Conservation (phyloP, 805 yeast species). For the Cyberlindnera xishuangbannaensis region DNA sequence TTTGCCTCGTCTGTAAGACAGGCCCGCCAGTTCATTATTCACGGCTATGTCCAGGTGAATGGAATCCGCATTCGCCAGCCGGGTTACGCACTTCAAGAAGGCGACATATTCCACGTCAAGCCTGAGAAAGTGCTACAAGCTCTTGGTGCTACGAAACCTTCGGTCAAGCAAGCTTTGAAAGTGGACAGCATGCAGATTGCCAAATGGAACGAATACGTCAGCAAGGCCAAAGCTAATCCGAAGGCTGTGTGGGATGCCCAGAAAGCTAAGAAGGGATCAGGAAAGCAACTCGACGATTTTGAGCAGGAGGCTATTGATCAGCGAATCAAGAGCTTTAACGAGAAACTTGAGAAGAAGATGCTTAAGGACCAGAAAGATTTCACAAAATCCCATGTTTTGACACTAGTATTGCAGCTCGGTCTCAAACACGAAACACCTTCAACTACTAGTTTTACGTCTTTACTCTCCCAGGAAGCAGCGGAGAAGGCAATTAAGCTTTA, state of each 20-base stretch:
- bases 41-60: slow-evolving; percentile 80
- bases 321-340: slow-evolving; percentile 15
- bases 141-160: slow-evolving; percentile 80
- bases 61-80: slow-evolving; percentile 78
- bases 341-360: slow-evolving; percentile 18
- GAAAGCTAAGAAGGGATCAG: slow-evolving; percentile 32
- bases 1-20: slow-evolving; percentile 92
- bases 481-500: slow-evolving; percentile 21
- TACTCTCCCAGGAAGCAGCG: slow-evolving; percentile 17
- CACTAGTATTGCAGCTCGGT: slow-evolving; percentile 15
- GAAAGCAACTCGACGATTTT: slow-evolving; percentile 17
- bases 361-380: slow-evolving; percentile 18
- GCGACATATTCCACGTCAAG: slow-evolving; percentile 79
- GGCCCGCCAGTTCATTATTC: slow-evolving; percentile 80
- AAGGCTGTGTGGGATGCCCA: slow-evolving; percentile 31
- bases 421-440: slow-evolving; percentile 12
- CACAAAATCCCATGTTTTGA: slow-evolving; percentile 18
- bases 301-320: slow-evolving; percentile 17
- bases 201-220: slow-evolving; percentile 71
- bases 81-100: slow-evolving; percentile 68
- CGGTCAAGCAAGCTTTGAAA: slow-evolving; percentile 57
- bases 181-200: slow-evolving; percentile 67
- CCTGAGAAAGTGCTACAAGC: slow-evolving; percentile 86
- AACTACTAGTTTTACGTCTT: slow-evolving; percentile 7
- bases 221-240: slow-evolving; percentile 45